Evolutionary conservation across 169 alveolate genomes (phyloP), one percentile per base, ranked within the genome.

Genomic region (Pseudocohnilembus persalinus): DNA sequence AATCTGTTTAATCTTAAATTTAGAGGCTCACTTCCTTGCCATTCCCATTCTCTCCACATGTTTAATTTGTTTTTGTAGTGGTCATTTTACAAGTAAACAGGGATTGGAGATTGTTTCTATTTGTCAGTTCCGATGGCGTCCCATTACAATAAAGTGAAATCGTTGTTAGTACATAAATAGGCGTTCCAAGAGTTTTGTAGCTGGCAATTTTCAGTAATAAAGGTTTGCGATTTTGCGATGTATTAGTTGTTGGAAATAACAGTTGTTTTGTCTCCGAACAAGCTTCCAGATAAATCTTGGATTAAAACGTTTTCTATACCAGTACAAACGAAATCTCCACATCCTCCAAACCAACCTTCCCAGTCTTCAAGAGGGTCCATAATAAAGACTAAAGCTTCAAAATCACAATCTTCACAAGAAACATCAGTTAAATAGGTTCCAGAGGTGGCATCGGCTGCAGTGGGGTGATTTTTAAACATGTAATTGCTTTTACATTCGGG

Each of bases 11-110:
- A 77, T 85, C 89, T 85, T 26, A 73, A 30, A 31, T 85, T 85
- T 72, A 85, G 31, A 30, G 89, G 89, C 63, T 85, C 89, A 28
- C 79, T 77, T 73, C 89, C 89, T 77, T 85, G 77, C 89, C 89
- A 85, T 28, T n/a, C 34, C 89, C 89, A 85, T 78, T 85, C 89
- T 31, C 73, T 33, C 68, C 68, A 85, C 68, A 77, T 73, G 73
- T 85, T 85, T 35, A 85, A 34, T 64, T 77, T 83, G 74, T 85
- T 85, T 25, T 65, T 77, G 80, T 73, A 85, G 25, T 74, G 63
- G 29, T 84, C 89, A 78, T 85, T 84, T 29, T 85, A 73, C 16
- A 85, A 31, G 28, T 78, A 68, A 0, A 85, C 83, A 11, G 89
- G 89, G 30, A 84, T 74, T 35, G 74, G 68, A 29, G 82, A 78